A percentile compares a stretch with the other conserved stretches of the same genome.
Conservation (phyloP, 2,329 filamentous ascomycete genomes). For the Colletotrichum cereale region DNA sequence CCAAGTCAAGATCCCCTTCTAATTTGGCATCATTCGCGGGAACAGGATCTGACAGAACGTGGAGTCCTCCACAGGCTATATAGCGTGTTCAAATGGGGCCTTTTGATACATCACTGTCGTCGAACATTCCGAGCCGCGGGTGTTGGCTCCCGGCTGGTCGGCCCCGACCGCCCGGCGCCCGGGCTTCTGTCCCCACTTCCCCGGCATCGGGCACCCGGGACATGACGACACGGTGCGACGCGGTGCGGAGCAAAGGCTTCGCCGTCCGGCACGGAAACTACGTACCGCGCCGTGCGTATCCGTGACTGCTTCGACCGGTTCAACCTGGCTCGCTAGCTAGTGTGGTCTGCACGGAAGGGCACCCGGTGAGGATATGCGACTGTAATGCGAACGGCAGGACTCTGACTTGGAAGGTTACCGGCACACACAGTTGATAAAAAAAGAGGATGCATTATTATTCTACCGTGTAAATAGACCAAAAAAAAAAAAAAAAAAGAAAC, state of each 20-base stretch:
- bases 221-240: neutral
- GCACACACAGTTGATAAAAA: neutral
- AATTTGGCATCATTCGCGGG: too few relatives aligned
- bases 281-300: neutral
- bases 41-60: too few relatives aligned
- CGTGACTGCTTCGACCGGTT: neutral
- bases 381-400: neutral
- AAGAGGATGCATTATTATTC: neutral
- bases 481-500: neutral
- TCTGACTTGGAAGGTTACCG: neutral
- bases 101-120: neutral
- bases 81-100: too few relatives aligned
- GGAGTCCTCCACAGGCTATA: too few relatives aligned
- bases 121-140: neutral
- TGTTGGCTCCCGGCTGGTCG: neutral
- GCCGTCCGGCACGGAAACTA: neutral
- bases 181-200: neutral
- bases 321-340: too few relatives aligned
- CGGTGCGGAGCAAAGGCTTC: neutral
- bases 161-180: neutral
- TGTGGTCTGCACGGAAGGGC: neutral
- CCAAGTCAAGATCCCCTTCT: too few relatives aligned
- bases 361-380: neutral
- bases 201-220: neutral
- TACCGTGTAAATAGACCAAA: neutral